Evolutionary conservation across 768 basidiomycete species (phyloP).

Genomic region (Boletus edulis): DNA sequence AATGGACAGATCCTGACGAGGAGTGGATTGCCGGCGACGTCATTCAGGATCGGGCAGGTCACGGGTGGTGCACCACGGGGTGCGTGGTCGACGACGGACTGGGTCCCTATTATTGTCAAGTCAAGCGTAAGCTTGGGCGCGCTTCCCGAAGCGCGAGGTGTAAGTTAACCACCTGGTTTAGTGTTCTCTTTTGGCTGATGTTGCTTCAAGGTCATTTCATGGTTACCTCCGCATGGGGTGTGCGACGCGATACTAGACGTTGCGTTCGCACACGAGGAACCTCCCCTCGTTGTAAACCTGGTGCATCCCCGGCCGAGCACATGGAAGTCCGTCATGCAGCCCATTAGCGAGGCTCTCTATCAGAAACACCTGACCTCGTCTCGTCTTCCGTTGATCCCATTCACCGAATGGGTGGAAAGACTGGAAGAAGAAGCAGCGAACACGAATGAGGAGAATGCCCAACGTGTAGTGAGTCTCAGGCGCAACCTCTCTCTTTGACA

Average conservation of each 20-base stretch:
- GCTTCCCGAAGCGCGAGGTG: conserved; percentile 31
- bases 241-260: conserved; percentile 28
- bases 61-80: conserved; percentile 33
- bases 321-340: conserved; percentile 24
- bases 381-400: conserved; percentile 32
- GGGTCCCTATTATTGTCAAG: conserved; percentile 38
- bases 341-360: conserved; percentile 19
- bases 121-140: conserved; percentile 31
- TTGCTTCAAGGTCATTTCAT: conserved; percentile 21
- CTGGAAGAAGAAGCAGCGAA: background rate
- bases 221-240: conserved; percentile 31
- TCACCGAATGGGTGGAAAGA: background rate
- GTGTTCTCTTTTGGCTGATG: background rate
- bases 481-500: too few relatives aligned
- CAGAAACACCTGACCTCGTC: conserved; percentile 7
- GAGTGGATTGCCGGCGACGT: conserved; percentile 32
- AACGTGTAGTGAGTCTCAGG: too few relatives aligned
- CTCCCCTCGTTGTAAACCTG: conserved; percentile 27
- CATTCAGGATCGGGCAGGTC: conserved; percentile 39
- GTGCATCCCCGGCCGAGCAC: conserved; percentile 34
- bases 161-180: conserved; percentile 8
- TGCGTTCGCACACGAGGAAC: conserved; percentile 20
- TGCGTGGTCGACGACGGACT: conserved; percentile 36
- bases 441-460: too few relatives aligned
- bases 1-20: conserved; percentile 27